Conservation (phyloP, 2,329 filamentous ascomycete species). For the Talaromyces sp. region DNA sequence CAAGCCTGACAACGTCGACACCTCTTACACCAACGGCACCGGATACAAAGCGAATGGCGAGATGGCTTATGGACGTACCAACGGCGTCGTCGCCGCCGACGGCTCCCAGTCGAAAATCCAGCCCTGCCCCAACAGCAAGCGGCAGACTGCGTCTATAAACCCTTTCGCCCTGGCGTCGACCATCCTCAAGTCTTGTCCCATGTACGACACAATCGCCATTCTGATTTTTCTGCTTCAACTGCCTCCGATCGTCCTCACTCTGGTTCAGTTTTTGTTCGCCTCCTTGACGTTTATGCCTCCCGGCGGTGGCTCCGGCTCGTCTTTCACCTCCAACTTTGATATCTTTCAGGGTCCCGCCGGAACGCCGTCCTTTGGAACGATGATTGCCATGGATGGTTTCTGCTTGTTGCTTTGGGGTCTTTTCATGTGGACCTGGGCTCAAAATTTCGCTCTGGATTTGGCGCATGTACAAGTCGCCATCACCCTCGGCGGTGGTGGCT, state of each 20-base stretch:
- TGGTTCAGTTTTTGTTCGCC: constrained; percentile 88
- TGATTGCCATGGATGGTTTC: constrained; percentile 75
- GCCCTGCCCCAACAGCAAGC: constrained; percentile 24
- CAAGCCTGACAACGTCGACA: constrained; percentile 30
- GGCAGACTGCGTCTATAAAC: constrained; percentile 51
- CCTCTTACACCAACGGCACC: constrained; percentile 29
- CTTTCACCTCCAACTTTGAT: constrained; percentile 74
- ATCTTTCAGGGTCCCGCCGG: constrained; percentile 84
- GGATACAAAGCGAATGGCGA: constrained; percentile 28
- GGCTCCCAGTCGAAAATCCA: constrained; percentile 26
- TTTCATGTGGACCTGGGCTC: constrained; percentile 78
- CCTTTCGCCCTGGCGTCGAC: constrained; percentile 74
- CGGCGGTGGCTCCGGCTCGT: constrained; percentile 62
- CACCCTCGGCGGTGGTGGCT: constrained; percentile 73
- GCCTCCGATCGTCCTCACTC: constrained; percentile 77
- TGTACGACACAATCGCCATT: constrained; percentile 93
- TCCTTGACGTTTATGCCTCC: constrained; percentile 88
- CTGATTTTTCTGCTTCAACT: constrained; percentile 92
- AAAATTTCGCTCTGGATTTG: constrained; percentile 81
- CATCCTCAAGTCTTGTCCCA: constrained; percentile 80
- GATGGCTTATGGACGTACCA: constrained; percentile 30
- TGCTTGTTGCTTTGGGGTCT: constrained; percentile 75
- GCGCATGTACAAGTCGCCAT: constrained; percentile 91
- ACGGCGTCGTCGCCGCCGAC: constrained; percentile 25
- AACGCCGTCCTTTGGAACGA: constrained; percentile 78